Evolutionary conservation across 148 eudicot genomes (phyloP).

Genomic region (Rhododendron ferrugineum): DNA sequence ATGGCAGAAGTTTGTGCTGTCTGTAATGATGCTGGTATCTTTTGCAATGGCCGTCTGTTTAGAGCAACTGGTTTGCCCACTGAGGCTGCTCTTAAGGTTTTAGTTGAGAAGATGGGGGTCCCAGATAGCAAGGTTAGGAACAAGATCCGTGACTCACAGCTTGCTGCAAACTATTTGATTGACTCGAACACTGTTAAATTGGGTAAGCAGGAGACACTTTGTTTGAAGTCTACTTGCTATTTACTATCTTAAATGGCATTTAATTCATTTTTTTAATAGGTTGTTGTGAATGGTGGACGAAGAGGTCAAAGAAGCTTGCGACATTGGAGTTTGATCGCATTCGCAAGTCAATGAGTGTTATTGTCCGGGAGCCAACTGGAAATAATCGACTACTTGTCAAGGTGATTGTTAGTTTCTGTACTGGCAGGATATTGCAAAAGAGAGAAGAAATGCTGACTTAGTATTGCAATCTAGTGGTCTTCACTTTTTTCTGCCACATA

Average conservation of each 20-base stretch:
- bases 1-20: conserved; percentile 75
- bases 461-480: not conserved
- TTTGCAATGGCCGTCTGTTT: conserved; percentile 48
- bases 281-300: conserved; percentile 76
- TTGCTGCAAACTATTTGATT: conserved; percentile 49
- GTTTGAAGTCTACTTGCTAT: not conserved
- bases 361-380: conserved; percentile 60
- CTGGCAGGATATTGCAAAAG: not conserved
- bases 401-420: conserved; percentile 32
- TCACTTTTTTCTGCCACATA: not conserved
- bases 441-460: not conserved
- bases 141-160: conserved; percentile 53
- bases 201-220: conserved; percentile 34
- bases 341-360: conserved; percentile 91
- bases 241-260: not conserved
- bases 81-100: conserved; percentile 89
- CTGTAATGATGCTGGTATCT: conserved; percentile 82
- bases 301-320: conserved; percentile 61
- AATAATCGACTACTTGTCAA: conserved; percentile 71
- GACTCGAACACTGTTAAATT: conserved; percentile 49
- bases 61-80: conserved; percentile 77
- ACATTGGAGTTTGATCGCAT: conserved; percentile 85
- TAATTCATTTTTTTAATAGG: conserved; percentile 26
- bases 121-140: conserved; percentile 62
- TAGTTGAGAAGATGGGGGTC: conserved; percentile 93